These are phyloP conservation scores for Madurella mycetomatis DNA, from an alignment of 2,329 filamentous ascomycete species.

Conservation along the genomic window DNA sequence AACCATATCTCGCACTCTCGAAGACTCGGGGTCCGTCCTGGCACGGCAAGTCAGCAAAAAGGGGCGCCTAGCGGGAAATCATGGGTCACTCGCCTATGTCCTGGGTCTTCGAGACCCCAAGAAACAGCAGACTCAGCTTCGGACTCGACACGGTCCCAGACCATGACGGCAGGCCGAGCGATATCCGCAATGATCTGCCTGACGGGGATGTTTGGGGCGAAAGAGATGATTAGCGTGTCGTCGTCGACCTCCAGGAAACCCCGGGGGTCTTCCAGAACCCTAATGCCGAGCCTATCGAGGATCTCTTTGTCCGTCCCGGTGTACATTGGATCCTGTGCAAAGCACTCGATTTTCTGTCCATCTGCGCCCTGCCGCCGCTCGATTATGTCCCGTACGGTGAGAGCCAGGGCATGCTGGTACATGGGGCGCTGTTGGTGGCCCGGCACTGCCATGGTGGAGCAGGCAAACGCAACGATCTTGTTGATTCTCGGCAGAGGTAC, in stretches of 20 bases:
- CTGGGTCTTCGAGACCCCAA: background rate
- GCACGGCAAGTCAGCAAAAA: background rate
- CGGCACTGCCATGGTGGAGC: background rate
- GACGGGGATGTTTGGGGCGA: slow-evolving; percentile 28
- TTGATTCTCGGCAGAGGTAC: background rate
- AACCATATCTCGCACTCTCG: background rate
- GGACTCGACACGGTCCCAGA: slow-evolving; percentile 40
- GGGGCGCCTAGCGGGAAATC: no score
- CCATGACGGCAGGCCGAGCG: slow-evolving; percentile 30
- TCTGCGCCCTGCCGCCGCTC: background rate
- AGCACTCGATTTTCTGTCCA: slow-evolving; percentile 11
- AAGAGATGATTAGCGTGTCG: slow-evolving; percentile 27
- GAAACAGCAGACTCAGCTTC: background rate
- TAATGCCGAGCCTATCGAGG: slow-evolving; percentile 24
- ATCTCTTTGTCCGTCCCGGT: slow-evolving; percentile 19
- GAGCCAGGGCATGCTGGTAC: background rate
- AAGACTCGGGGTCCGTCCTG: background rate
- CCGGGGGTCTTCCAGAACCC: slow-evolving; percentile 29
- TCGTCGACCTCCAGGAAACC: slow-evolving; percentile 33
- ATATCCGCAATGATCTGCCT: slow-evolving; percentile 33
- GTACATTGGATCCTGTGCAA: slow-evolving; percentile 30
- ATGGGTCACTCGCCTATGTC: background rate
- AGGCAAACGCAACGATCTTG: slow-evolving; percentile 5
- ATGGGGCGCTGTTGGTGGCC: background rate
- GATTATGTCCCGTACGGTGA: background rate